Evolutionary conservation across 2,329 filamentous ascomycete genomes (phyloP), one percentile per base, ranked within the genome.

Genomic region (Atkinsonella hypoxylon): DNA sequence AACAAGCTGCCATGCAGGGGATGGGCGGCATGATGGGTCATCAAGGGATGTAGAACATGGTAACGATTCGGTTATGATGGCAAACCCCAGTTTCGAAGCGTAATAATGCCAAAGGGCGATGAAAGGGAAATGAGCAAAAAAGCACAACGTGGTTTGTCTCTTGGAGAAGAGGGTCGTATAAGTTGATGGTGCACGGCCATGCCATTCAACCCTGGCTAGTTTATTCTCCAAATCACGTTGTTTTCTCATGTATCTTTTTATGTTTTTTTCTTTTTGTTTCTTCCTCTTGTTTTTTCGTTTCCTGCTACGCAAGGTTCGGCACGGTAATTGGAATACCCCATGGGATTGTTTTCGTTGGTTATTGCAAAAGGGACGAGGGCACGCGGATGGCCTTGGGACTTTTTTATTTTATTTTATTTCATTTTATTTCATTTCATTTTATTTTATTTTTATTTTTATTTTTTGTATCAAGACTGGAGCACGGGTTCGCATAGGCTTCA

Each of bases 21-120:
- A 77, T 79, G 70, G 70, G 72, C 49, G 69, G 71, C 26, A 78
- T 79, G 71, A 76, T 76, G 73, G 71, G 70, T 12, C 67, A 68
- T 18, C 72, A 75, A 56, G 72, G 70, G 39, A 74, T 75, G 70
- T 74, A 67, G 61, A 47, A 36, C 44, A 39, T 11, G 34, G 40
- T 20, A 26, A 32, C 26, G 20, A 43, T 40, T 43, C 26, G 31
- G 36, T 5, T 44, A 17, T 38, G 40, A n/a, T 18, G 46, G 18
- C 10, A 2, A 2, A 20, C 4, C 17, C 18, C 31, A 31, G 18
- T 15, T 18, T 11, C 17, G 17, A 48, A 38, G 39, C 32, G 31
- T 31, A 13, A 51, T 41, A 22, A 45, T 15, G 36, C 32, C 12
- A 26, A 39, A 39, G 13, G 43, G 15, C 42, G 26, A 50, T 22